Conservation (phyloP, 2,329 filamentous ascomycete genomes). For the Cladosporium sp. region DNA sequence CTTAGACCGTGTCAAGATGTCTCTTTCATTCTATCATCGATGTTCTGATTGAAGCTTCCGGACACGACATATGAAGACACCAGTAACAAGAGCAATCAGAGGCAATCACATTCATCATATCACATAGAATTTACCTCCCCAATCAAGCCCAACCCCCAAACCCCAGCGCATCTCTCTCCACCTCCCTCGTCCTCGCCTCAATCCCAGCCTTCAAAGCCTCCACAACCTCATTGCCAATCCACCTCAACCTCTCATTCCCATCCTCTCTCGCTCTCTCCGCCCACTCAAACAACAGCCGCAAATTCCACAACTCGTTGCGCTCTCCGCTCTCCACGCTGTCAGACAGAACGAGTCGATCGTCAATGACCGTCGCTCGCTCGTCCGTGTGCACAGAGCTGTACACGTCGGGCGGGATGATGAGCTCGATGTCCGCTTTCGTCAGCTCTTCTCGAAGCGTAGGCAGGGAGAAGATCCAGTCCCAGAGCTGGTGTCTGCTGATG, state of each 20-base stretch:
- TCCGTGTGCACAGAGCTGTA: conserved; percentile 51
- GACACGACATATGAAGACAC: not conserved
- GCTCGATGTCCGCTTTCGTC: conserved; percentile 63
- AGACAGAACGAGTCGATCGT: conserved; percentile 67
- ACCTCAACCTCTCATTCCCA: conserved; percentile 46
- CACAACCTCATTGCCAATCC: conserved; percentile 59
- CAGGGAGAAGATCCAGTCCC: conserved; percentile 75
- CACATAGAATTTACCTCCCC: not conserved
- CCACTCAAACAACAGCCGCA: conserved; percentile 67
- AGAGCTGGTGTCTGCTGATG: conserved; percentile 44
- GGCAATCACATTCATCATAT: not conserved
- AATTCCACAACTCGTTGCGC: conserved; percentile 60
- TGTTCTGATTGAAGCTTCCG: not conserved
- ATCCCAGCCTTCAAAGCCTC: conserved; percentile 56
- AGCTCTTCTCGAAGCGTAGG: conserved; percentile 48
- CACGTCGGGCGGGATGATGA: conserved; percentile 43
- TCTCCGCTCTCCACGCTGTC: conserved; percentile 45
- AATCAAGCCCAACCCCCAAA: not conserved
- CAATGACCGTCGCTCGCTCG: conserved; percentile 63
- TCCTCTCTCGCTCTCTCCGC: conserved; percentile 48
- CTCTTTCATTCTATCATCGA: not conserved
- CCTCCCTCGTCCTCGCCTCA: conserved; percentile 37
- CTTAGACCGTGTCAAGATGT: not conserved
- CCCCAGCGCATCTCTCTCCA: not conserved
- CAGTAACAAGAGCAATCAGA: not conserved